Evolutionary conservation across 2,329 filamentous ascomycete species (phyloP).

Genomic region (Penicillium sp.): DNA sequence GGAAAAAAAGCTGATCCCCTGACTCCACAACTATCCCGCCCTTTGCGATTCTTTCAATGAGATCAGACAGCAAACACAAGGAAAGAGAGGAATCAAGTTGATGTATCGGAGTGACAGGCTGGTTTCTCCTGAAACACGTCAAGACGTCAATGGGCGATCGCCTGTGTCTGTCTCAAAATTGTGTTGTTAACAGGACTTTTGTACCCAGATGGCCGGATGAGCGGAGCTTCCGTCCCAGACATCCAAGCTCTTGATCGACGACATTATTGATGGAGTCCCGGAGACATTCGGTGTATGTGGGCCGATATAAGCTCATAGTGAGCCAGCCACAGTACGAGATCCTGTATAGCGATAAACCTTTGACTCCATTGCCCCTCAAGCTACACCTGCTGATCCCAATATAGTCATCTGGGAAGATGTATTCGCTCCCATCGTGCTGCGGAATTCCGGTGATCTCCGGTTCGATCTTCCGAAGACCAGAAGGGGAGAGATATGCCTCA

Average conservation of each 20-base stretch:
- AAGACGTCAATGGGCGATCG: neutral
- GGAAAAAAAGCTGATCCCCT: neutral
- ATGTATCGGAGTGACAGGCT: neutral
- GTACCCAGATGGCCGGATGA: no score
- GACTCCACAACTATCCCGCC: neutral
- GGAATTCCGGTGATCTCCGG: conserved; percentile 18
- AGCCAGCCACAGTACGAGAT: conserved; percentile 17
- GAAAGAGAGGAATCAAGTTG: neutral
- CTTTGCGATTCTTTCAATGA: neutral
- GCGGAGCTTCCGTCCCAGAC: neutral
- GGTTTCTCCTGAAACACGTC: neutral
- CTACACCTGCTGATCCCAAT: conserved; percentile 22
- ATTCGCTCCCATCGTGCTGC: neutral
- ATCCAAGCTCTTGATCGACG: conserved; percentile 16
- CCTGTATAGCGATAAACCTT: conserved; percentile 1
- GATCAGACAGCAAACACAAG: neutral
- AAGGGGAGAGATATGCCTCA: neutral
- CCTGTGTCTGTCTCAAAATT: conserved; percentile 1
- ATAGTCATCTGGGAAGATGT: conserved; percentile 1
- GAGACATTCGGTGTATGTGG: conserved; percentile 14
- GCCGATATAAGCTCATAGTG: conserved; percentile 17
- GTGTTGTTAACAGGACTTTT: conserved; percentile 3
- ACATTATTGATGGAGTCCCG: conserved; percentile 16
- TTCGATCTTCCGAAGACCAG: conserved; percentile 4
- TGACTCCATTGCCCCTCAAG: conserved; percentile 1